A percentile compares a stretch with the other conserved stretches of the same genome.
These are phyloP conservation scores for Tetrahymena thermophila DNA, from an alignment of 73 alveolate genomes.

Conservation along the genomic window DNA sequence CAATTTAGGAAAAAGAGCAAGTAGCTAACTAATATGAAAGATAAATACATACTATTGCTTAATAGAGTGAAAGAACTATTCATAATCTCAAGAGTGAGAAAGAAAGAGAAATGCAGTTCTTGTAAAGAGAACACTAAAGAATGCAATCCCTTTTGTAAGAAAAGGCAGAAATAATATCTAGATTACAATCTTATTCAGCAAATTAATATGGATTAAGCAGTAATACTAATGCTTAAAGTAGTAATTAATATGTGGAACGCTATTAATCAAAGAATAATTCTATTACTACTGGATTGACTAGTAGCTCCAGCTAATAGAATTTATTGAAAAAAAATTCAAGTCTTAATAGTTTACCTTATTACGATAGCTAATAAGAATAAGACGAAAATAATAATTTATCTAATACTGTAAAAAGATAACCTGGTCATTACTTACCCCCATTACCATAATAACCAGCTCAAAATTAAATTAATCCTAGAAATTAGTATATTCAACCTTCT, in stretches of 20 bases:
- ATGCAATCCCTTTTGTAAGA: not conserved
- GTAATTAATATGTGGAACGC: not conserved
- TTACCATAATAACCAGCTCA: not conserved
- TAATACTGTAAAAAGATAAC: not conserved
- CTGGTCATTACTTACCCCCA: not conserved
- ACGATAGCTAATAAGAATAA: not conserved
- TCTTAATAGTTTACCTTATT: not conserved
- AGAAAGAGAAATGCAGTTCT: not conserved
- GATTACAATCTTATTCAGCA: not conserved
- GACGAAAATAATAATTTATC: not conserved
- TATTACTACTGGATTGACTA: not conserved
- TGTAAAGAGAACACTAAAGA: not conserved
- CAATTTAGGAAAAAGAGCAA: not conserved
- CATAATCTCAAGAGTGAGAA: not conserved
- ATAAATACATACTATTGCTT: not conserved
- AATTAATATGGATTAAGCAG: not conserved
- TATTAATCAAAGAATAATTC: not conserved
- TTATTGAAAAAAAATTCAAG: not conserved
- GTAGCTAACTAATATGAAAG: not conserved
- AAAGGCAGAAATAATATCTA: not conserved
- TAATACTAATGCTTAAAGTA: not conserved
- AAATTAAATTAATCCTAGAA: not conserved
- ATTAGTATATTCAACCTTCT: not conserved
- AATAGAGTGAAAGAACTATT: not conserved
- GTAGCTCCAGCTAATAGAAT: not conserved